Base-by-base conservation (phyloP, 495 filamentous ascomycete genomes). In the Tuber calosporum region DNA sequence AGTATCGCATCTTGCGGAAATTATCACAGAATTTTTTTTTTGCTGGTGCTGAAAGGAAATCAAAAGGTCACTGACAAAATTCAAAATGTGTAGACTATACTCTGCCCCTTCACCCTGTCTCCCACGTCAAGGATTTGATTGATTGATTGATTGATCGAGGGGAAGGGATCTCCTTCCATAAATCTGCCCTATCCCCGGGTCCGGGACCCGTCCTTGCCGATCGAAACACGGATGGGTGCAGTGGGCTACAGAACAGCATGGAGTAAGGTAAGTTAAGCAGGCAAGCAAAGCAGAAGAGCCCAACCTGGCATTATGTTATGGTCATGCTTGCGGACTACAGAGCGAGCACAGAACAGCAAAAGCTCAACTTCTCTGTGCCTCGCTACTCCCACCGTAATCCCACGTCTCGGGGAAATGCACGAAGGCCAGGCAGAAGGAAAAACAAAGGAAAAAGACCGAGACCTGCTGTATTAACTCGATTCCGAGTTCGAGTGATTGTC, bases 171-270 rank as follows among this genome's bases (percentile, higher is more conserved):
- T 30, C 53, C 53, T 4, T 62, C 13, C 9, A 62, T 43, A 26
- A 62, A 62, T 30, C n/a, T 62, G 53, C 53, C 53, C 53, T 62
- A 26, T 30, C 53, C 26, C 53, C 53, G 53, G 53, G 53, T 62
- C 53, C 53, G 53, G 53, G 53, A 62, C 53, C 53, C 53, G 53
- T 62, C 53, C 53, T 62, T 62, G n/a, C 53, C n/a, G 53, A 62
- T 62, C 53, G 53, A 30, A 30, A 62, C 11, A 62, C 30, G n/a
- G 53, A 17, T 62, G 53, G 30, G 53, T 17, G 4, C 11, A 26
- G 53, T 30, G 11, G 26, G n/a, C 53, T 30, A 30, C 11, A 17
- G 11, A 1, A 22, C 0, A 13, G 53, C 11, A 53, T 62, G 26
- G 53, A 30, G 53, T 58, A 58, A 58, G 48, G 53, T 58, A 58